Percentiles rank a stretch among this genome's conserved stretches.
Conservation (phyloP, 805 yeast genomes). For the Candida railenensis region DNA sequence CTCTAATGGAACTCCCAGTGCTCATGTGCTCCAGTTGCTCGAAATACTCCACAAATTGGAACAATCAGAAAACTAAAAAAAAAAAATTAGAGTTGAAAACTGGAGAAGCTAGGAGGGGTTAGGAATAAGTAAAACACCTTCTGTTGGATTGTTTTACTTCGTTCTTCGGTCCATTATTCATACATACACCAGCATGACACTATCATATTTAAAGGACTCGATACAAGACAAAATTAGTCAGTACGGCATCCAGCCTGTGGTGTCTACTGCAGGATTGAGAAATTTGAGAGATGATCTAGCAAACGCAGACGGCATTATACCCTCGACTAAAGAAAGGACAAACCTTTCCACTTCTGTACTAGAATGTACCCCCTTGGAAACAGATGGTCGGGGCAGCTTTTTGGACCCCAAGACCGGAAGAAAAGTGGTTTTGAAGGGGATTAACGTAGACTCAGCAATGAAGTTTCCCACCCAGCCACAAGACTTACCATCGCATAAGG, state of each 20-base stretch:
- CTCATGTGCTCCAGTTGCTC: no score
- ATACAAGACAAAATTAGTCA: constrained; percentile 30
- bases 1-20: no score
- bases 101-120: no score
- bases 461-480: constrained; percentile 66
- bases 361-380: constrained; percentile 20
- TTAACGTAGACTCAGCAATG: constrained; percentile 73
- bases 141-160: neutral
- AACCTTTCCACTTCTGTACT: constrained; percentile 9
- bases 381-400: constrained; percentile 52
- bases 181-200: neutral
- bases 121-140: no score
- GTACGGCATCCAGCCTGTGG: constrained; percentile 15
- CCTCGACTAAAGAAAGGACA: neutral
- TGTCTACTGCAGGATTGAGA: neutral
- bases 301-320: neutral
- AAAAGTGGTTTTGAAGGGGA: constrained; percentile 68
- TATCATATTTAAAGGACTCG: constrained; percentile 17
- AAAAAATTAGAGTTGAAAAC: no score
- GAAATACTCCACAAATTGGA: no score
- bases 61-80: no score
- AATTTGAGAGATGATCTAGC: neutral
- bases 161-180: neutral
- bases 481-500: constrained; percentile 36
- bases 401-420: constrained; percentile 54